Percentiles rank a stretch among this genome's conserved stretches.
These are phyloP conservation scores for Trichoderma asperelloides DNA, from an alignment of 495 filamentous ascomycete genomes.

Conservation along the genomic window DNA sequence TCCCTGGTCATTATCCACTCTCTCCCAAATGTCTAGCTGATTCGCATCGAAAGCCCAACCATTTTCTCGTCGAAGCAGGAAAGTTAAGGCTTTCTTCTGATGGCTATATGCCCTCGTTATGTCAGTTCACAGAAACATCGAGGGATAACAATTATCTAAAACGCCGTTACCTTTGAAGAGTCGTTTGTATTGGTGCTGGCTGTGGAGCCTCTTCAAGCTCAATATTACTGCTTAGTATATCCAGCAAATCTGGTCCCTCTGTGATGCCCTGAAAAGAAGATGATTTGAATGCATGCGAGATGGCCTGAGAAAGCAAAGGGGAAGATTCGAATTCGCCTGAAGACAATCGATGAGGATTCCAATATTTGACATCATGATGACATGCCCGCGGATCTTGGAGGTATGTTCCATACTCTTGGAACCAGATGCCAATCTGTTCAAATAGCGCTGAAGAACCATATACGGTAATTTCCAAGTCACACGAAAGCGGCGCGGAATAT, in stretches of 20 bases:
- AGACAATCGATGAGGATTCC: slow-evolving; percentile 37
- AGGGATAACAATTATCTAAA: background rate
- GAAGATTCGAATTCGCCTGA: slow-evolving; percentile 15
- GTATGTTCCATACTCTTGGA: slow-evolving; percentile 23
- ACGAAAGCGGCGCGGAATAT: background rate
- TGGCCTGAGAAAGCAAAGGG: background rate
- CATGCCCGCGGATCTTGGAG: slow-evolving; percentile 33
- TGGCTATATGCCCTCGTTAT: slow-evolving; percentile 18
- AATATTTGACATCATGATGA: slow-evolving; percentile 26
- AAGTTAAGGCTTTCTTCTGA: slow-evolving; percentile 37
- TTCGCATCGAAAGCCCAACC: slow-evolving; percentile 23
- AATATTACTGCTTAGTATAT: slow-evolving; percentile 8
- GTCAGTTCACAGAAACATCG: slow-evolving; percentile 7
- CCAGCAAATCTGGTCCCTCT: slow-evolving; percentile 11
- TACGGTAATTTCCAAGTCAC: slow-evolving; percentile 18
- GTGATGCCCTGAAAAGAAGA: background rate
- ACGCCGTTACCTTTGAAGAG: slow-evolving; percentile 19
- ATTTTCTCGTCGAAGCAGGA: slow-evolving; percentile 30
- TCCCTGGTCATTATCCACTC: slow-evolving; percentile 11
- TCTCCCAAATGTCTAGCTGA: slow-evolving; percentile 19
- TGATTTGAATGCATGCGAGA: background rate
- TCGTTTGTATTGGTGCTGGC: slow-evolving; percentile 22
- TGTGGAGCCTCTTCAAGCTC: slow-evolving; percentile 20
- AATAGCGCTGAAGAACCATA: slow-evolving; percentile 22
- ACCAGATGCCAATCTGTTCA: slow-evolving; percentile 25